Percentiles rank a stretch among this genome's conserved stretches.
Conservation (phyloP, 225 moss, liverwort and hornwort species). For the Bryoerythrophyllum caledonicum region DNA sequence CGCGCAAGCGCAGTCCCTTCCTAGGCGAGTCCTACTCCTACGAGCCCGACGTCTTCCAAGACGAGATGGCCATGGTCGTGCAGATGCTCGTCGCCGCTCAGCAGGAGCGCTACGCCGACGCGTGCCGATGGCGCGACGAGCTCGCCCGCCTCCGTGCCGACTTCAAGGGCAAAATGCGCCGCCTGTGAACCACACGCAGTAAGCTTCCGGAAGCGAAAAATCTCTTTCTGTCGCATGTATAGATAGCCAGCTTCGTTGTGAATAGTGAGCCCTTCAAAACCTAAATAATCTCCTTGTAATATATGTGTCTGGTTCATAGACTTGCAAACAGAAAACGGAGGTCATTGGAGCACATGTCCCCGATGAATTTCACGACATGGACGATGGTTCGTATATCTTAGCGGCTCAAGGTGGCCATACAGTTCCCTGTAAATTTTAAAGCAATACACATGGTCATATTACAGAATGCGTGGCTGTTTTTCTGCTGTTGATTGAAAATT, state of each 20-base stretch:
- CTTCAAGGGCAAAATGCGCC: slow-evolving; percentile 48
- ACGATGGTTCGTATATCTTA: slow-evolving; percentile 29
- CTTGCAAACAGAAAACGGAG: slow-evolving; percentile 22
- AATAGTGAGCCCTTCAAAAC: slow-evolving; percentile 31
- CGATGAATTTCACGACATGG: slow-evolving; percentile 15
- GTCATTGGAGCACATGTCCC: slow-evolving; percentile 26
- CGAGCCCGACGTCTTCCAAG: slow-evolving; percentile 75
- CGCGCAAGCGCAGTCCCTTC: slow-evolving; percentile 53
- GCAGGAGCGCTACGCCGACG: slow-evolving; percentile 90
- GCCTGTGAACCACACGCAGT: slow-evolving; percentile 27
- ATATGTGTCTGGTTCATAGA: slow-evolving; percentile 24
- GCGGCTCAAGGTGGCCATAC: slow-evolving; percentile 11
- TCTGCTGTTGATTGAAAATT: slow-evolving; percentile 6
- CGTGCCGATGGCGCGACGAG: slow-evolving; percentile 91
- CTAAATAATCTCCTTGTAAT: slow-evolving; percentile 33
- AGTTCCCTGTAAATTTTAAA: slow-evolving; percentile 39
- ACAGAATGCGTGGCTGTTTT: slow-evolving; percentile 6
- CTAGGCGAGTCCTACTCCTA: slow-evolving; percentile 62
- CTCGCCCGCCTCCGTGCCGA: slow-evolving; percentile 68
- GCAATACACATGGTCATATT: slow-evolving; percentile 24
- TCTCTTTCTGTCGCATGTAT: slow-evolving; percentile 25
- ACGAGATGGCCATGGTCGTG: slow-evolving; percentile 82
- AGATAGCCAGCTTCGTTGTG: slow-evolving; percentile 28
- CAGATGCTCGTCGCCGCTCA: slow-evolving; percentile 86
- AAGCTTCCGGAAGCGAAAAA: slow-evolving; percentile 16